Conservation (phyloP, 352 stramenopile genomes). For the Phytophthora cryptogea region DNA sequence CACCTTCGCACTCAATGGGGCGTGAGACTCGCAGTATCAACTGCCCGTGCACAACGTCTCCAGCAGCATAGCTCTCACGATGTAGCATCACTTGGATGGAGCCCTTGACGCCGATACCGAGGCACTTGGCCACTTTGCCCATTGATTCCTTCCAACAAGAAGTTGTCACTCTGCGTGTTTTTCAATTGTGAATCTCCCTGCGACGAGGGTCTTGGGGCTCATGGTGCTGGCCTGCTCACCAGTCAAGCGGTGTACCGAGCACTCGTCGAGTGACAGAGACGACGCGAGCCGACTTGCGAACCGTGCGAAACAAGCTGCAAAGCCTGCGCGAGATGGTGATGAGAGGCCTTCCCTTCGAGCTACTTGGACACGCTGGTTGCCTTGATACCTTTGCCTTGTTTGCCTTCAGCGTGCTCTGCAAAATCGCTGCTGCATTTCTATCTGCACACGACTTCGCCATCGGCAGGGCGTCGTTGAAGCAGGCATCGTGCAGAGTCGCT, state of each 20-base stretch:
- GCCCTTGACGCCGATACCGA: constrained; percentile 28
- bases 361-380: too few relatives aligned
- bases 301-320: constrained; percentile 1
- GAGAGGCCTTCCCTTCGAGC: not conserved
- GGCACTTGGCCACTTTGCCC: constrained; percentile 29
- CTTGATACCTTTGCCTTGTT: too few relatives aligned
- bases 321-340: constrained; percentile 3
- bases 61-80: constrained; percentile 28
- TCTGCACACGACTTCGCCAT: not conserved
- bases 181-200: constrained; percentile 17
- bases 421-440: not conserved
- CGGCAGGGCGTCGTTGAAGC: constrained; percentile 8
- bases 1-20: constrained; percentile 25
- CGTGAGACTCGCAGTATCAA: constrained; percentile 23
- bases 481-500: not conserved
- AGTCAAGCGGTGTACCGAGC: constrained; percentile 11
- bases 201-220: constrained; percentile 1
- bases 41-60: constrained; percentile 33
- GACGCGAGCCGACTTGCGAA: not conserved
- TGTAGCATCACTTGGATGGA: constrained; percentile 20
- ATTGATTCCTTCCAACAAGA: constrained; percentile 7
- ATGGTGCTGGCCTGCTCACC: constrained; percentile 3
- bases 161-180: not conserved
- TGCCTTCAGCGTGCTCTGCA: too few relatives aligned
- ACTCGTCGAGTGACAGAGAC: constrained; percentile 25